Base-by-base conservation (phyloP, 371 early-diverging fungal species). In the Amoeboaphelidium occidentale region DNA sequence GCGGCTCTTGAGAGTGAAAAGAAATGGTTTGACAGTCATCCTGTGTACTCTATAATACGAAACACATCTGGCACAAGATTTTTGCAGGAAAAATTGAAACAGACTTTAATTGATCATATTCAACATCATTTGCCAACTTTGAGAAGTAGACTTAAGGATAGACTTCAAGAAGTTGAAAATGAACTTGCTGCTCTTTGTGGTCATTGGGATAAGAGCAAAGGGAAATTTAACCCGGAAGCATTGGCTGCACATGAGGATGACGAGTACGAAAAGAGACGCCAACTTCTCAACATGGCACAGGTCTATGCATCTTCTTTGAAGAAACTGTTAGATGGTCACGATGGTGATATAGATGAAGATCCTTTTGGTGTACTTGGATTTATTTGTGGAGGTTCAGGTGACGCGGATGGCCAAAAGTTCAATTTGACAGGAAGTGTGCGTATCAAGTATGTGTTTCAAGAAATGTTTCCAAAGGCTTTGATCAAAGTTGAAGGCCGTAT, bases 21-120 rank as follows among this genome's bases (percentile, higher is more conserved):
- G 12, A 71, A 70, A 25, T 90, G 84, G 52, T 92, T 92, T 64
- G 55, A 63, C 46, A 62, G 57, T 25, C 87, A 88, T 54, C 76
- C 81, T 3, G 75, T 81, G 21, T 91, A 91, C 62, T 68, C 70
- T 45, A 74, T 70, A 25, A 80, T 87, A 51, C 71, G 76, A 49
- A 63, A 70, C 50, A 74, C 79, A 57, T 89, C 87, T 59, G 92
- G 90, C 23, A 82, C 90, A 4, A 59, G 62, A 20, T 83, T 81
- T 56, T 66, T 91, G 47, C 67, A 78, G 47, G 74, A 76, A 59
- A 73, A 74, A 41, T 63, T 89, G 13, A 84, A 87, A 63, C 73
- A 70, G 10, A 32, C 39, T 32, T 32, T 32, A 32, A 32, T 32
- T 6, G 6, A 6, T 32, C 39, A 32, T 32, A 32, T 32, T 32